These are phyloP conservation scores for Sclerotinia borealis DNA, from an alignment of 2,329 filamentous ascomycete species.

Conservation along the genomic window DNA sequence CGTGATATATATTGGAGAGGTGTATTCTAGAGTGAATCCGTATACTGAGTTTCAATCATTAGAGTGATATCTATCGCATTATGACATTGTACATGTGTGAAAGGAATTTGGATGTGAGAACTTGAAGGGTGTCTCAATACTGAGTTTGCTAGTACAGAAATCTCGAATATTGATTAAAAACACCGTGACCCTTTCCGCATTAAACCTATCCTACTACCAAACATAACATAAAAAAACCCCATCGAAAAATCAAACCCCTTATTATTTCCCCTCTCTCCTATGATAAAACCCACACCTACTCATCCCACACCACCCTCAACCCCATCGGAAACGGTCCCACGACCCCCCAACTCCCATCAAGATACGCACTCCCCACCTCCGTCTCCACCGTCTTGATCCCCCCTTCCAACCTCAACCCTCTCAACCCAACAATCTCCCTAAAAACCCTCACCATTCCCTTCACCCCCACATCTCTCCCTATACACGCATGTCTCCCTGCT, in stretches of 20 bases:
- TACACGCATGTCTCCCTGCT: conserved; percentile 53
- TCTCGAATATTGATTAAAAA: too few relatives aligned
- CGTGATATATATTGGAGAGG: too few relatives aligned
- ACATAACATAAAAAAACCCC: background rate
- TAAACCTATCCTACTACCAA: too few relatives aligned
- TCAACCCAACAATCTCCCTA: conserved; percentile 25
- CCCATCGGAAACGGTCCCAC: conserved; percentile 44
- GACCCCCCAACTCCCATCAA: conserved; percentile 59
- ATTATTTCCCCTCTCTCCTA: too few relatives aligned
- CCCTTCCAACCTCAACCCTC: conserved; percentile 15
- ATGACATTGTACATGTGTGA: too few relatives aligned
- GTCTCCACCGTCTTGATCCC: conserved; percentile 22
- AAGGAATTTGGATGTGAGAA: too few relatives aligned
- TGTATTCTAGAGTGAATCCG: too few relatives aligned
- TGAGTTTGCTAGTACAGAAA: too few relatives aligned
- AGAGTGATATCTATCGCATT: too few relatives aligned
- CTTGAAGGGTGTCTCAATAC: too few relatives aligned
- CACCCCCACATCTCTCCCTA: conserved; percentile 59
- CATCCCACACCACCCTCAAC: conserved; percentile 31
- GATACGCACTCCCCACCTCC: conserved; percentile 41
- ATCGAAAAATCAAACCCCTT: background rate
- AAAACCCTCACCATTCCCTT: conserved; percentile 49
- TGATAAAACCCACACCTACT: background rate
- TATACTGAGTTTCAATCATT: too few relatives aligned
- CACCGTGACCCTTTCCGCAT: too few relatives aligned